Evolutionary conservation across 768 basidiomycete genomes (phyloP).

Genomic region (Pleurotus tuber-regium): DNA sequence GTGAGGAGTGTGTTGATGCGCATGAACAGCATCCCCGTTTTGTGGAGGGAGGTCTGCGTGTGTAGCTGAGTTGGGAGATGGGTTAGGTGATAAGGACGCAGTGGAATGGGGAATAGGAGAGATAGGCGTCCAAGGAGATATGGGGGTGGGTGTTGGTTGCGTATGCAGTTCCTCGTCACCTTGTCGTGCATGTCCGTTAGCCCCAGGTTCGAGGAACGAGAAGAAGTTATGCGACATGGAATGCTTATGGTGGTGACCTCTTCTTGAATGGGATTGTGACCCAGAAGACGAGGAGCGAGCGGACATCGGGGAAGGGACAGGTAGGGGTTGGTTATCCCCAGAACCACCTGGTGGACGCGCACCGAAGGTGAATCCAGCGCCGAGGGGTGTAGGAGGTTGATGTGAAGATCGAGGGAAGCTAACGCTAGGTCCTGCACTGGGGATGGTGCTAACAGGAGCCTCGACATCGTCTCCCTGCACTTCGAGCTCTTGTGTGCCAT

Average conservation of each 20-base stretch:
- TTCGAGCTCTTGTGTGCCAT: constrained; percentile 54
- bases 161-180: constrained; percentile 45
- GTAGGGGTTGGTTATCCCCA: constrained; percentile 21
- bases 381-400: constrained; percentile 38
- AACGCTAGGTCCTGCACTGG: constrained; percentile 40
- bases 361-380: constrained; percentile 65
- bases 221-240: constrained; percentile 94
- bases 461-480: constrained; percentile 43
- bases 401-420: constrained; percentile 35
- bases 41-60: neutral
- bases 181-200: constrained; percentile 12
- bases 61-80: constrained; percentile 1
- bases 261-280: constrained; percentile 31
- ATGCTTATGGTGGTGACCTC: constrained; percentile 91
- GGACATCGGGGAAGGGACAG: constrained; percentile 26
- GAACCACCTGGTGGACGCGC: constrained; percentile 41
- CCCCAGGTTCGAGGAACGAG: constrained; percentile 86
- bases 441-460: constrained; percentile 44
- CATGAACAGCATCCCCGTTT: neutral
- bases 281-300: constrained; percentile 24
- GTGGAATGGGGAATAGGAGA: constrained; percentile 35
- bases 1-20: neutral
- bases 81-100: constrained; percentile 21
- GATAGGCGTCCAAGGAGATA: constrained; percentile 68
- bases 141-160: constrained; percentile 55